A percentile compares a stretch with the other conserved stretches of the same genome.
Evolutionary conservation across 805 yeast species (phyloP).

Genomic region (Nakazawaea ishiwadae): DNA sequence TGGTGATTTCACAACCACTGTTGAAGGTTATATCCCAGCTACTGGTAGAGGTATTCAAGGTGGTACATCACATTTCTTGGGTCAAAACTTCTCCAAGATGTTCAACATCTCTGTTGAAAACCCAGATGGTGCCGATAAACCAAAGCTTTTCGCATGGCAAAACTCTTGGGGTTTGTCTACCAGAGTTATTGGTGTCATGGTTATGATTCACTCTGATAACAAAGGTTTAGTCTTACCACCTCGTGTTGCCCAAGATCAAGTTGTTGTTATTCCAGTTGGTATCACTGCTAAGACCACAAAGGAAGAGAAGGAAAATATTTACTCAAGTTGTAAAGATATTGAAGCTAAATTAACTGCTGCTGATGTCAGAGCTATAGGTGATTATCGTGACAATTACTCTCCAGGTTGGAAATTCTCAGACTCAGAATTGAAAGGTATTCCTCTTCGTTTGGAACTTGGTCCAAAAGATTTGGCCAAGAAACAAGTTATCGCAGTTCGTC

Average conservation of each 20-base stretch:
- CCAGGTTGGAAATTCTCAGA: constrained; percentile 99
- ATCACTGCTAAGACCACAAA: constrained; percentile 80
- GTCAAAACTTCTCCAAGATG: constrained; percentile 98
- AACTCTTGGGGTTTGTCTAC: constrained; percentile 99
- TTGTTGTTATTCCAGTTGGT: constrained; percentile 92
- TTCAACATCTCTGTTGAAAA: constrained; percentile 92
- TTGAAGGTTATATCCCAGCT: constrained; percentile 95
- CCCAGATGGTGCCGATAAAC: constrained; percentile 85
- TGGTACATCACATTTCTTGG: constrained; percentile 96
- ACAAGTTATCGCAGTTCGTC: constrained; percentile 85
- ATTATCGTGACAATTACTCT: constrained; percentile 89
- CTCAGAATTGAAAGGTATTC: constrained; percentile 94
- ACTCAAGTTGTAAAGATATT: constrained; percentile 63
- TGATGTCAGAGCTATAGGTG: constrained; percentile 76
- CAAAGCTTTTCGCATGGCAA: constrained; percentile 86
- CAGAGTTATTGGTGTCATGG: constrained; percentile 98
- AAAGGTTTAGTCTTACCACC: constrained; percentile 98
- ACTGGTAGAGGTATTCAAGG: constrained; percentile 99
- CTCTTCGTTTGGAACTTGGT: constrained; percentile 91
- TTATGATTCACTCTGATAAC: constrained; percentile 97
- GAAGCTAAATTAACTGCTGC: constrained; percentile 55
- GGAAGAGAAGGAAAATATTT: constrained; percentile 67
- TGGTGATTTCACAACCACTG: constrained; percentile 91
- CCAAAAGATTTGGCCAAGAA: constrained; percentile 86
- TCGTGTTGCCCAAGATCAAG: constrained; percentile 89